Percentiles rank a stretch among this genome's conserved stretches.
Evolutionary conservation across 2,329 filamentous ascomycete genomes (phyloP).

Genomic region (Aspergillus intermedius): DNA sequence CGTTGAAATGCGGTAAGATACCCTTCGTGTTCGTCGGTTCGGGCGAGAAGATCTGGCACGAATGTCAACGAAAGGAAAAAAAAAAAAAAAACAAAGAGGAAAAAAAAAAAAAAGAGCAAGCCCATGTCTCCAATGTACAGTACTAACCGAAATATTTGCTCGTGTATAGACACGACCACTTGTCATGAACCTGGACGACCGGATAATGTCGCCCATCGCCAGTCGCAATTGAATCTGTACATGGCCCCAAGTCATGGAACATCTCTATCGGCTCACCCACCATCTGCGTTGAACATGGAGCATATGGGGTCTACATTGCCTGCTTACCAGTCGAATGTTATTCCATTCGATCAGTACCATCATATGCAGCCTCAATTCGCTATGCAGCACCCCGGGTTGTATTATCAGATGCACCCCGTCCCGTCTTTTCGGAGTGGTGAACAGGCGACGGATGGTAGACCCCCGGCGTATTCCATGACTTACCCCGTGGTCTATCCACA

Average conservation of each 20-base stretch:
- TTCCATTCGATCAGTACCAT: constrained; percentile 19
- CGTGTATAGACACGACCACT: neutral
- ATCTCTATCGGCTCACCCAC: neutral
- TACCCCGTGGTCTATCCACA: constrained; percentile 21
- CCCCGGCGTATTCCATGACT: constrained; percentile 16
- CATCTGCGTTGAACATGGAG: constrained; percentile 22
- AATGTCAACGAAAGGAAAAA: neutral
- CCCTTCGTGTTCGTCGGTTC: neutral
- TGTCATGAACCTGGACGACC: neutral
- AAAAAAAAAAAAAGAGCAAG: neutral
- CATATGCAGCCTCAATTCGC: constrained; percentile 22
- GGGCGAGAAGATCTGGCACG: neutral
- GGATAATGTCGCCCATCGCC: neutral
- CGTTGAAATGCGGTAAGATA: constrained; percentile 7
- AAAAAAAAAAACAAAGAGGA: no score
- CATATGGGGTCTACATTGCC: constrained; percentile 26
- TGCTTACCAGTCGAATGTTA: constrained; percentile 10
- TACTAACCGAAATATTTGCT: neutral
- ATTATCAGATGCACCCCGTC: constrained; percentile 26
- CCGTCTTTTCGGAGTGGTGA: constrained; percentile 15
- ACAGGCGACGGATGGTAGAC: constrained; percentile 10
- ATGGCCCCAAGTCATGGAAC: constrained; percentile 15
- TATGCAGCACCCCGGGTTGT: constrained; percentile 18
- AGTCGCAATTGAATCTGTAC: constrained; percentile 11
- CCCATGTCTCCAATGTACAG: neutral